Base-by-base conservation (phyloP, 192 early-diverging fungal genomes). In the Coemansia sp. region DNA sequence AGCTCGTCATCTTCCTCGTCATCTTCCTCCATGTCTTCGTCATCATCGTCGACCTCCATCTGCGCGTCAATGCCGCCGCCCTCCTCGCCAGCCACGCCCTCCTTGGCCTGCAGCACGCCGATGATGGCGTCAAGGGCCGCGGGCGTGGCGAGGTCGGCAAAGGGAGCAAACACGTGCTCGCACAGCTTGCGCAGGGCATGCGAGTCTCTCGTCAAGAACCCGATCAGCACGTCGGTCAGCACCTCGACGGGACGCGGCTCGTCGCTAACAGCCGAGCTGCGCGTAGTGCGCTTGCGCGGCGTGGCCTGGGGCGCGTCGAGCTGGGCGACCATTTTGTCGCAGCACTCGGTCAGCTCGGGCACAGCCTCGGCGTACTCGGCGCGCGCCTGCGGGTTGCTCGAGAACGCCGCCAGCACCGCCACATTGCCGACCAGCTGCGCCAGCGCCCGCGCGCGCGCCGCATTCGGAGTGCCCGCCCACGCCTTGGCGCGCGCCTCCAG, bases 161-260 rank as follows among this genome's bases (percentile, higher is more conserved):
- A 96, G 20, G 89, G 86, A 27, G 87, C 89, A 86, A 99, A 99
- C 41, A 91, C 91, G 60, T 91, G 88, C 53, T 92, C 88, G 24
- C 94, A 87, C 59, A 98, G 72, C 20, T 83, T 86, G 35, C 93
- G 85, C 56, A 96, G 75, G 11, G 92, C 64, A 38, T 86, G 84
- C 31, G 93, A 95, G 8, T 93, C 89, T 68, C 92, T 93, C 43
- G 92, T 88, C 78, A 99, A 73, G 77, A 98, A 90, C 64, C 90
- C 88, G 60, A 99, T 78, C 53, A 99, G 74, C 31, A 97, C 92
- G 79, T 99, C 97, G 6, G 95, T 84, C 62, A 99, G 86, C 46
- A 99, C 96, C 64, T 98, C 96, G n/a, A 94, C 86, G 2, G 96
- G 94, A 62, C 89, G 79, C 27, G 84, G 88, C 59, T 91, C 87